phyloP scores from a whole-genome alignment of 139 green algal genomes.

The Tetraselmis striata region DNA sequence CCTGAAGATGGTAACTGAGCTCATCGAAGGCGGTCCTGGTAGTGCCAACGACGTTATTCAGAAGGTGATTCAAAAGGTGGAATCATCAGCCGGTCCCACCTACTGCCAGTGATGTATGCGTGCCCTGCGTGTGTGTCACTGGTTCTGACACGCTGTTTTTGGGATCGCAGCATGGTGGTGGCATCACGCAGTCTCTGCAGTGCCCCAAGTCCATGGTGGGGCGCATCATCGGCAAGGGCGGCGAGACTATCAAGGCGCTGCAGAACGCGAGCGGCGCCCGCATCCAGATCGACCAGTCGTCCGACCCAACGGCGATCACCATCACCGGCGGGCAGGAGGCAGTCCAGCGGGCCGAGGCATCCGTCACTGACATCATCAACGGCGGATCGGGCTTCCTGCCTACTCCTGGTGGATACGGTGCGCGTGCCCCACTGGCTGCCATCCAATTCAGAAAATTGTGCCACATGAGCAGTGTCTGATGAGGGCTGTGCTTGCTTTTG shows the following conservation, averaged over 20 bases:
- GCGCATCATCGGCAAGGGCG: constrained; percentile 87
- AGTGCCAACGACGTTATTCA: constrained; percentile 72
- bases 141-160: too few relatives aligned
- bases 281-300: constrained; percentile 85
- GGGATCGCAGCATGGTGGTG: constrained; percentile 46
- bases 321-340: constrained; percentile 58
- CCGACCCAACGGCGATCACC: constrained; percentile 74
- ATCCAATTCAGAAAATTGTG: too few relatives aligned
- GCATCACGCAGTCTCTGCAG: constrained; percentile 53
- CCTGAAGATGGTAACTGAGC: constrained; percentile 67
- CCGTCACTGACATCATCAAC: constrained; percentile 52
- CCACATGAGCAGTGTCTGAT: too few relatives aligned
- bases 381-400: constrained; percentile 15
- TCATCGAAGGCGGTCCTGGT: constrained; percentile 76
- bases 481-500: too few relatives aligned
- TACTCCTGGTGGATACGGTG: too few relatives aligned
- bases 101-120: too few relatives aligned
- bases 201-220: constrained; percentile 86
- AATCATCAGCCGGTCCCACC: not conserved
- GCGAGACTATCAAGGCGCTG: constrained; percentile 90
- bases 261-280: constrained; percentile 70
- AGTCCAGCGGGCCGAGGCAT: constrained; percentile 37
- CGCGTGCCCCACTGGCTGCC: too few relatives aligned
- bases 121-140: too few relatives aligned
- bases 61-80: constrained; percentile 46